Conservation (phyloP, 768 basidiomycete species). For the Boletus tomentosulus region DNA sequence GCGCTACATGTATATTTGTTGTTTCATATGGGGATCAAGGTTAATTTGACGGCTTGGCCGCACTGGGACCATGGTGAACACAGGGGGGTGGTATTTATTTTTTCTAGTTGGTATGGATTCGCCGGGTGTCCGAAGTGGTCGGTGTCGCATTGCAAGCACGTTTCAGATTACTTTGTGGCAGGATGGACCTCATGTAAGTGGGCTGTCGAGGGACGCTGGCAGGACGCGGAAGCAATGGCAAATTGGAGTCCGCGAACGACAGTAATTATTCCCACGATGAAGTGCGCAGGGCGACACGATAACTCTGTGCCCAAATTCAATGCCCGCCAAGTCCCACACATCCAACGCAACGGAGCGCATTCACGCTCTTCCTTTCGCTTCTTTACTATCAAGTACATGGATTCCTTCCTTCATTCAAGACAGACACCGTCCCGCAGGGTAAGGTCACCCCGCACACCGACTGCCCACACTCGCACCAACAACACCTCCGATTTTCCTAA, state of each 20-base stretch:
- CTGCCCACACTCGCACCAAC: slow-evolving; percentile 38
- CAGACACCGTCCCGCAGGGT: slow-evolving; percentile 61
- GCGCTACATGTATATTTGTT: slow-evolving; percentile 9
- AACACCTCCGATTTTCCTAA: slow-evolving; percentile 50
- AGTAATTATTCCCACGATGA: slow-evolving; percentile 27
- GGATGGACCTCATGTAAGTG: slow-evolving; percentile 12
- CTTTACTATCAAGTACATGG: slow-evolving; percentile 36
- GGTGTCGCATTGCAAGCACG: background rate
- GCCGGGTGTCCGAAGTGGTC: background rate
- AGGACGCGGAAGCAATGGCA: slow-evolving; percentile 31
- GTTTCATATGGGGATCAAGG: slow-evolving; percentile 21
- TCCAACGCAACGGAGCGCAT: slow-evolving; percentile 26
- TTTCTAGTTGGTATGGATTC: background rate
- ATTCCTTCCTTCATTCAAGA: slow-evolving; percentile 46
- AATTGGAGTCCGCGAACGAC: slow-evolving; percentile 33
- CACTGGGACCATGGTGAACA: slow-evolving; percentile 5
- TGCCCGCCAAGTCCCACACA: slow-evolving; percentile 36
- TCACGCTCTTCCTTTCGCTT: slow-evolving; percentile 5
- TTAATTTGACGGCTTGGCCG: slow-evolving; percentile 17
- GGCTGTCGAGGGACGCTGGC: slow-evolving; percentile 25
- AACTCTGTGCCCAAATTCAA: slow-evolving; percentile 39
- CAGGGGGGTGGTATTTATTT: background rate
- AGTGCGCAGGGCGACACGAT: slow-evolving; percentile 33
- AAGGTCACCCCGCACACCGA: slow-evolving; percentile 53
- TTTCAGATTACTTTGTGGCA: background rate